Percentiles rank a stretch among this genome's conserved stretches.
Evolutionary conservation across 2,329 filamentous ascomycete species (phyloP).

Genomic region (Allantophomopsis lycopodina): DNA sequence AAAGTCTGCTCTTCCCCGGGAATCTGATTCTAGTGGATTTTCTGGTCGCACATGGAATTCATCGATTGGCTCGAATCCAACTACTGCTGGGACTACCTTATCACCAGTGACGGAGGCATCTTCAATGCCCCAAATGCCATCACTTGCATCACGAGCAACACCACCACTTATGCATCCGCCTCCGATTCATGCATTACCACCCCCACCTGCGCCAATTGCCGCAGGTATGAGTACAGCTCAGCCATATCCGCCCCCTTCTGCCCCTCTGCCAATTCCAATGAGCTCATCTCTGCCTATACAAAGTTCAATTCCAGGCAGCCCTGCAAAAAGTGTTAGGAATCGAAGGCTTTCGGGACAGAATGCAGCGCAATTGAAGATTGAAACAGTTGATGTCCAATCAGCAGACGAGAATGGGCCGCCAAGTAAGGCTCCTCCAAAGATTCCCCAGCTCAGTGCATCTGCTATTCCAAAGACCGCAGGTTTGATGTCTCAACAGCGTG

Average conservation of each 20-base stretch:
- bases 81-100: slow-evolving; percentile 51
- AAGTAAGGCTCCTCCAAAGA: slow-evolving; percentile 13
- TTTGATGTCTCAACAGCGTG: slow-evolving; percentile 6
- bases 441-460: slow-evolving; percentile 3
- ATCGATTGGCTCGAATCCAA: slow-evolving; percentile 60
- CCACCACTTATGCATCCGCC: slow-evolving; percentile 11
- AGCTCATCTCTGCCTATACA: neutral
- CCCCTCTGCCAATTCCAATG: slow-evolving; percentile 8
- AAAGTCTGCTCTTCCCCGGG: slow-evolving; percentile 56
- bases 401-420: slow-evolving; percentile 7
- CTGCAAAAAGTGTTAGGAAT: slow-evolving; percentile 45
- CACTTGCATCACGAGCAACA: slow-evolving; percentile 9
- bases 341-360: slow-evolving; percentile 72
- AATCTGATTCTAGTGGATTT: slow-evolving; percentile 70
- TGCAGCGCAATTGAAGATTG: slow-evolving; percentile 75
- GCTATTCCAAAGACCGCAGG: slow-evolving; percentile 14
- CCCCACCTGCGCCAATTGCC: slow-evolving; percentile 27
- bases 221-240: slow-evolving; percentile 8
- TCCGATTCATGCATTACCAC: slow-evolving; percentile 15
- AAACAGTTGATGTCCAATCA: slow-evolving; percentile 37
- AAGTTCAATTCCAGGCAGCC: neutral
- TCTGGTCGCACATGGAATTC: slow-evolving; percentile 74
- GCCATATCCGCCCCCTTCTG: slow-evolving; percentile 19
- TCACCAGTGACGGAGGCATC: slow-evolving; percentile 55
- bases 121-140: slow-evolving; percentile 12